Evolutionary conservation across 768 basidiomycete species (phyloP), one percentile per base, ranked within the genome.

Genomic region (Collybia nuda): DNA sequence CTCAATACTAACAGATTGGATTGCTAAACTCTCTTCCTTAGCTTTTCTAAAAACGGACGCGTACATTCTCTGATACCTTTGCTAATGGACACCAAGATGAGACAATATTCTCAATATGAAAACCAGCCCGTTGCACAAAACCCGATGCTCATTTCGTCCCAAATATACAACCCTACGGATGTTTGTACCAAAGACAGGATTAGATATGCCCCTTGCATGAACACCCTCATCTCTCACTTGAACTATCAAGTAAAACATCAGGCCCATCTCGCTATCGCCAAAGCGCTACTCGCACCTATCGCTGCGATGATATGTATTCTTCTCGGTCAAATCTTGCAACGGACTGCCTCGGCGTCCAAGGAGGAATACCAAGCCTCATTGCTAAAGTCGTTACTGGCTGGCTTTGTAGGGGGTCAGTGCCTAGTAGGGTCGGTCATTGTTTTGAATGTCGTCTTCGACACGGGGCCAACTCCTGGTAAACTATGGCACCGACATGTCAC

Each of bases 361-460:
- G 29, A 36, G 15, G 24, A 35, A 23, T 50, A 38, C 39, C 29
- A 42, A 44, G 42, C 49, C 14, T 43, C 49, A 8, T 36, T 50
- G 3, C 28, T 44, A 7, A 42, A 24, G 12, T 50, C 49, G 5
- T 21, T 38, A 2, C 18, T 50, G 23, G 42, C 49, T 19, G 49
- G 41, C 11, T 32, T 44, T 14, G 8, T 50, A 14, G 49, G 49
- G 12, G 49, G 49, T 6, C 48, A 50, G n/a, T 50, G 48, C 21
- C 22, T 50, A 29, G 12, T 50, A 2, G 49, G 49, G 14, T 50
- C 22, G 42, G 49, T 50, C 8, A 50, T 50, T n/a, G 24, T 37
- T 24, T 12, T 50, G 2, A 35, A 42, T 7, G 18, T 42, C 4
- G 19, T 43, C 9, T 17, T 44, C 19, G 49, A 50, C 19, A 38